Conservation (phyloP, 805 yeast species). For the Lipomyces anomalus region DNA sequence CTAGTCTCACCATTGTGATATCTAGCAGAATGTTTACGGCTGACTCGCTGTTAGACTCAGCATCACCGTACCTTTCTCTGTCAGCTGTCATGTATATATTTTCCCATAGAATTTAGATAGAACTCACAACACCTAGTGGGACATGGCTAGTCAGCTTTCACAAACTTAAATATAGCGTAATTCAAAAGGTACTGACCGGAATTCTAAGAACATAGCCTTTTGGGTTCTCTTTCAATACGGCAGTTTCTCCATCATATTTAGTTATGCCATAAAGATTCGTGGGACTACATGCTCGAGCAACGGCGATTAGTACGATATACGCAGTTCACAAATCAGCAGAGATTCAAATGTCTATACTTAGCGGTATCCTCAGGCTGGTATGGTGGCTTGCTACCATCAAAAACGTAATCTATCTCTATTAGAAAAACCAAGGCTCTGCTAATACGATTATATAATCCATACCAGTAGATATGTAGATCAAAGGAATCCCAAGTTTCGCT, state of each 20-base stretch:
- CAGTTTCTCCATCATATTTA: constrained; percentile 15
- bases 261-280: constrained; percentile 16
- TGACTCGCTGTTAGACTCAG: constrained; percentile 9
- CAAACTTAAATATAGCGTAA: background rate
- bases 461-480: constrained; percentile 21
- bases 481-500: constrained; percentile 9
- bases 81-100: background rate
- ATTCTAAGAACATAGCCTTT: constrained; percentile 10
- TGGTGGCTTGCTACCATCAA: constrained; percentile 18
- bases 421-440: background rate
- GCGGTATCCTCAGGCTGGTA: constrained; percentile 19
- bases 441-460: background rate
- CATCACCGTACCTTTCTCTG: constrained; percentile 8
- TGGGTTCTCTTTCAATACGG: constrained; percentile 2
- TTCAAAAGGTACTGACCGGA: constrained; percentile 12
- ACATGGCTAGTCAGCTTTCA: background rate
- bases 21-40: constrained; percentile 17
- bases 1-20: constrained; percentile 6
- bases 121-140: constrained; percentile 2
- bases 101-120: constrained; percentile 1
- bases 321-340: background rate
- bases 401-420: constrained; percentile 15
- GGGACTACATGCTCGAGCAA: constrained; percentile 8
- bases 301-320: background rate
- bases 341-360: constrained; percentile 6